phyloP scores from a whole-genome alignment of 371 early-diverging fungal genomes.

The Mucor irregularis region DNA sequence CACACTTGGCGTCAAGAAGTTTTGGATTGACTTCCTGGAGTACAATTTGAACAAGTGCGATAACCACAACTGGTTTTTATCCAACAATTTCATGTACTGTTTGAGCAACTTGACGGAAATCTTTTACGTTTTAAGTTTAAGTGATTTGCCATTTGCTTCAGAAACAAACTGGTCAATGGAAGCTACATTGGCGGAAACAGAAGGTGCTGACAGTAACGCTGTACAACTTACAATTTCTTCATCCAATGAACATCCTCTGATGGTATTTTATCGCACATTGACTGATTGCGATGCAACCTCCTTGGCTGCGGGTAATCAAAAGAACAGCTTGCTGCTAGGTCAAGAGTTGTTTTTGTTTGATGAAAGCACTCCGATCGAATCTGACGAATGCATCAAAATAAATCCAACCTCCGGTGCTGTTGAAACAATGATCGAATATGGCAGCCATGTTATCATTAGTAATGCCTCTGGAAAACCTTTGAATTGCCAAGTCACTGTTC shows the following conservation, averaged over 20 bases:
- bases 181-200: neutral
- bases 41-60: neutral
- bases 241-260: conserved; percentile 23
- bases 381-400: conserved; percentile 29
- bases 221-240: neutral
- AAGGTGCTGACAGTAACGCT: neutral
- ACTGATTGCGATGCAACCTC: neutral
- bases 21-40: conserved; percentile 56
- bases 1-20: conserved; percentile 27
- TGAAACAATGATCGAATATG: conserved; percentile 26
- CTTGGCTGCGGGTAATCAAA: neutral
- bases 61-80: neutral
- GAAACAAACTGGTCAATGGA: conserved; percentile 24
- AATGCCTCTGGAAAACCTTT: conserved; percentile 32
- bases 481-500: conserved; percentile 34
- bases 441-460: conserved; percentile 42
- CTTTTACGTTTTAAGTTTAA: conserved; percentile 44
- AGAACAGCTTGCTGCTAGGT: conserved; percentile 21
- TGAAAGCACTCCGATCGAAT: conserved; percentile 1
- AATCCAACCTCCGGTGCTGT: conserved; percentile 17
- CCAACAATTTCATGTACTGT: conserved; percentile 49
- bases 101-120: conserved; percentile 33
- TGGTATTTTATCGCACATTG: conserved; percentile 48
- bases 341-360: conserved; percentile 34
- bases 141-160: conserved; percentile 44